Conservation (phyloP, 2,329 filamentous ascomycete genomes). For the Chaetomiaceae sp. region DNA sequence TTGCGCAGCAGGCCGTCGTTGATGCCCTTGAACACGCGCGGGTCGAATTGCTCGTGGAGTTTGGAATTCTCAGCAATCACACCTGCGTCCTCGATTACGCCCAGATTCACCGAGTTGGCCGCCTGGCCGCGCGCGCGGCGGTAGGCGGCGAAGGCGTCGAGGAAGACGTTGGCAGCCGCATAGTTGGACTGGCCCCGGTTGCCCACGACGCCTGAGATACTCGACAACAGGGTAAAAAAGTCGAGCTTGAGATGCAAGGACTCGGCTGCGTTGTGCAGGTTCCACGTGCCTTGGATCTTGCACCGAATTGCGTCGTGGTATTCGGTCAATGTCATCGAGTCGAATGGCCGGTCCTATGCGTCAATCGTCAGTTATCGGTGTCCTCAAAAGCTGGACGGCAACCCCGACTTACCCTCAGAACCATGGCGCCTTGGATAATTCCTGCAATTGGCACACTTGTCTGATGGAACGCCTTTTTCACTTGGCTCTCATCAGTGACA, state of each 20-base stretch:
- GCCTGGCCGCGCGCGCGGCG: slow-evolving; percentile 29
- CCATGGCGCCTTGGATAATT: slow-evolving; percentile 24
- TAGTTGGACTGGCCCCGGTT: slow-evolving; percentile 37
- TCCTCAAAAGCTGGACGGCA: no score
- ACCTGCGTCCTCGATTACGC: slow-evolving; percentile 30
- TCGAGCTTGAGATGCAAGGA: slow-evolving; percentile 22
- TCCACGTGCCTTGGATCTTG: slow-evolving; percentile 36
- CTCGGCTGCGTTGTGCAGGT: slow-evolving; percentile 27
- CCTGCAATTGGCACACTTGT: slow-evolving; percentile 23
- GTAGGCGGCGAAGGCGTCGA: slow-evolving; percentile 34
- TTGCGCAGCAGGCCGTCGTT: slow-evolving; percentile 26
- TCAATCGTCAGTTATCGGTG: no score
- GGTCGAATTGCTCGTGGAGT: slow-evolving; percentile 12
- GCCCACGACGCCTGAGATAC: slow-evolving; percentile 31
- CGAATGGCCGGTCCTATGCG: slow-evolving; percentile 21
- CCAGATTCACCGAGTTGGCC: slow-evolving; percentile 35
- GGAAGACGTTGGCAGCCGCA: slow-evolving; percentile 36
- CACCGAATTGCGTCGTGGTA: slow-evolving; percentile 34
- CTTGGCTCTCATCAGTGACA: no score
- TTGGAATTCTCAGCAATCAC: slow-evolving; percentile 22
- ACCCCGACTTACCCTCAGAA: no score
- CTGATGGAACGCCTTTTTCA: no score
- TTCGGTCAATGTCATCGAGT: slow-evolving; percentile 26
- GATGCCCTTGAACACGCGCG: slow-evolving; percentile 21
- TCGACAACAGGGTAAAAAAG: slow-evolving; percentile 35